Evolutionary conservation across 129 eudicot species (phyloP), one percentile per base, ranked within the genome.

Genomic region (Lonicera japonica): DNA sequence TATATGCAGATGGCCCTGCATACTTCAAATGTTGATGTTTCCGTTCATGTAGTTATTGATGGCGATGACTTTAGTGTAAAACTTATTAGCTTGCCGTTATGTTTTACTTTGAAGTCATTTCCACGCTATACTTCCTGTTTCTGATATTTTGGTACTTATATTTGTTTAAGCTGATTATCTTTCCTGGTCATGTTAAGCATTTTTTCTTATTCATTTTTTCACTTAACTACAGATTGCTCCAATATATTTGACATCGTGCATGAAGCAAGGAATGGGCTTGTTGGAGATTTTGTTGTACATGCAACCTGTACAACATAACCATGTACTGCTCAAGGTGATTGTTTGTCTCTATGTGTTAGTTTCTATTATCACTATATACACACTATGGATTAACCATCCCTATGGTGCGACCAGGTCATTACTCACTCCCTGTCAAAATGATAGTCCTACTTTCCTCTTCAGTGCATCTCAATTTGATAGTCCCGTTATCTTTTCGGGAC

Each of bases 251-350:
- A 73, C 82, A 64, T 88, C 99, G 57, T 92, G 99, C 65, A 56
- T 61, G 70, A 91, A 78, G 21, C 95, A 85, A 72, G 99, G 99
- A 70, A 70, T 85, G 74, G 96, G 92, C 25, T 66, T 92, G 82
- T 76, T 92, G 89, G 96, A 92, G 77, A 85, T 79, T 29, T 76
- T 88, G 77, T 55, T 92, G 73, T 80, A 79, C 80, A 92, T 79
- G 79, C 99, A 92, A 68, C 96, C 99, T 19, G 87, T 86, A 56
- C 86, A 81, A 60, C 76, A 85, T 65, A 80, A 76, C 51, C 91
- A 85, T 85, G 78, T 82, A 59, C 71, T 92, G 25, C 86, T 88
- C 54, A 88, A 92, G 89, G 88, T 75, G 50, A 38, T 58, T 46
- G 12, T 8, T 43, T 43, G 36, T 18, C 41, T 64, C 60, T 50